Conservation (phyloP, 78 protist species). For the Emiliania huxleyi region DNA sequence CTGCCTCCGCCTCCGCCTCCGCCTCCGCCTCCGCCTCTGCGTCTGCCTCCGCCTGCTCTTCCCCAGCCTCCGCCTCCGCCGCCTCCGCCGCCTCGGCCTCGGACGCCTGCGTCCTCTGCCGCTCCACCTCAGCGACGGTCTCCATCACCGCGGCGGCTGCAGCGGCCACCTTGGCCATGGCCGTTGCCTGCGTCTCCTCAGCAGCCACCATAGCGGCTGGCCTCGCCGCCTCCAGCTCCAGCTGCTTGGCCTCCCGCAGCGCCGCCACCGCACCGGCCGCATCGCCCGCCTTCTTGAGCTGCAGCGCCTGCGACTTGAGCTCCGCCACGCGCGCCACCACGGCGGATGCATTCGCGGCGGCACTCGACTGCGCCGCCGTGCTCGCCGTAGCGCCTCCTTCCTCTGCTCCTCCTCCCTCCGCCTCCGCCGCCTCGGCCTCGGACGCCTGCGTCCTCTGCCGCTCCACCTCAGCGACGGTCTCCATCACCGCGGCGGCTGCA, state of each 20-base stretch:
- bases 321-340: neutral
- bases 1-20: no score
- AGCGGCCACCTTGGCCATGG: neutral
- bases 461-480: neutral
- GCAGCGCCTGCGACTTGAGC: neutral
- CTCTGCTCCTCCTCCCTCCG: neutral
- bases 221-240: neutral
- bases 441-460: neutral
- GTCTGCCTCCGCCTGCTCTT: neutral
- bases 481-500: neutral
- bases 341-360: neutral
- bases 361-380: neutral
- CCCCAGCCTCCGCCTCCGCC: neutral
- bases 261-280: neutral
- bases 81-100: neutral
- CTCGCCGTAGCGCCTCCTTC: neutral
- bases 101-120: neutral
- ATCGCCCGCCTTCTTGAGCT: neutral
- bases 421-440: neutral
- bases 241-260: neutral
- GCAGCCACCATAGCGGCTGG: neutral
- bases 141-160: neutral
- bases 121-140: neutral
- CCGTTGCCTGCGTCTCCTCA: neutral
- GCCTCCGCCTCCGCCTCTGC: neutral